Evolutionary conservation across 305 asterid genomes (phyloP).

Genomic region (Withania somnifera): DNA sequence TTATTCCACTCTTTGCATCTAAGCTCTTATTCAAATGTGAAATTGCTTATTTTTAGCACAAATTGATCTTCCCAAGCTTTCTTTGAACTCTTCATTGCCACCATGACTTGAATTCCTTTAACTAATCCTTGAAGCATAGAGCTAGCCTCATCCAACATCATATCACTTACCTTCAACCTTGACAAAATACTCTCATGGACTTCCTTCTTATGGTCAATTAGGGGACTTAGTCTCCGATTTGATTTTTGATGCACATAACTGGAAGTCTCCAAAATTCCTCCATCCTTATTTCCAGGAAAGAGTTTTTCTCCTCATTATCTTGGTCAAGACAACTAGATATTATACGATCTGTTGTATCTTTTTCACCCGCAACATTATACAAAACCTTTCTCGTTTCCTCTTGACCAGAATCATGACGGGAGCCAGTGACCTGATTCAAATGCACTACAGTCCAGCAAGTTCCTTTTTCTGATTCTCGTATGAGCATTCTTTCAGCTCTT

Average conservation of each 20-base stretch:
- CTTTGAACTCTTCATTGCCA: no score
- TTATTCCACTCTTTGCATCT: no score
- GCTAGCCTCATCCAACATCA: no score
- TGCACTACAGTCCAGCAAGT: constrained; percentile 13
- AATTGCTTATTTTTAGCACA: no score
- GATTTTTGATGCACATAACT: constrained; percentile 12
- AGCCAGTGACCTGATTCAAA: constrained; percentile 14
- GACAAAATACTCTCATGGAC: constrained; percentile 14
- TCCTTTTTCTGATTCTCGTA: constrained; percentile 25
- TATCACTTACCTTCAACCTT: constrained; percentile 17
- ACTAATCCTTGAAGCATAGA: no score
- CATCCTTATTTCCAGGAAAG: constrained; percentile 14
- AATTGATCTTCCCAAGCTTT: no score
- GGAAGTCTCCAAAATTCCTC: constrained; percentile 7
- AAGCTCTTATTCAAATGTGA: no score
- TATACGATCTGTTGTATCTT: constrained; percentile 8
- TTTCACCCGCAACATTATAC: constrained; percentile 12
- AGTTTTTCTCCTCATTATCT: constrained; percentile 18
- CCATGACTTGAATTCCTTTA: no score
- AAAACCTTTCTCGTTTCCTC: constrained; percentile 16
- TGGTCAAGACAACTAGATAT: constrained; percentile 11
- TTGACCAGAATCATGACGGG: constrained; percentile 14
- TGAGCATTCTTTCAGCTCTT: constrained; percentile 12
- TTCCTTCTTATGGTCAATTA: constrained; percentile 6
- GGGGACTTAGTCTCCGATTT: constrained; percentile 1